Conservation (phyloP, 2,329 filamentous ascomycete genomes). For the Akanthomyces muscarius region DNA sequence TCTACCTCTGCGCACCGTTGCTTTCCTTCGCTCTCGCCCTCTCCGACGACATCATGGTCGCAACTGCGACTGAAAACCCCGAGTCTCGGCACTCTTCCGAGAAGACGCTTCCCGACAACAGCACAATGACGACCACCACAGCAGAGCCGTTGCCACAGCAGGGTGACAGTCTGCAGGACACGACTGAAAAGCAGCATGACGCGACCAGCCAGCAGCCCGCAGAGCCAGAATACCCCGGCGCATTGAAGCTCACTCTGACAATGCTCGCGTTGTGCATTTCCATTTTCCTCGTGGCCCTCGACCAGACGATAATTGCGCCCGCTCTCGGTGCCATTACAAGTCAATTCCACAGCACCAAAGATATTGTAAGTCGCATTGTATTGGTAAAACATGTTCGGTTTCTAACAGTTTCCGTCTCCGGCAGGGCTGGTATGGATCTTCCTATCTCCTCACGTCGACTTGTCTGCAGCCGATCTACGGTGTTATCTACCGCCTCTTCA, state of each 20-base stretch:
- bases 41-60: constrained; percentile 11
- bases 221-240: constrained; percentile 35
- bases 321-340: constrained; percentile 49
- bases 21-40: not conserved
- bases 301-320: constrained; percentile 51
- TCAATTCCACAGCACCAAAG: constrained; percentile 41
- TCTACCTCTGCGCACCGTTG: too few species aligned
- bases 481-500: constrained; percentile 47
- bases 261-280: constrained; percentile 42
- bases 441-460: constrained; percentile 47
- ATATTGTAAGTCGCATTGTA: constrained; percentile 34
- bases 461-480: constrained; percentile 49
- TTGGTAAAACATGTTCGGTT: not conserved
- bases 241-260: constrained; percentile 38
- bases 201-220: constrained; percentile 6
- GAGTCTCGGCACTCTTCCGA: not conserved
- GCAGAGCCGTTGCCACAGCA: not conserved
- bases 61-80: constrained; percentile 14
- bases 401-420: constrained; percentile 17
- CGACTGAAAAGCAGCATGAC: not conserved
- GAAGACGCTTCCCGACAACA: constrained; percentile 12
- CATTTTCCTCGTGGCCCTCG: constrained; percentile 47
- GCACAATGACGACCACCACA: constrained; percentile 9
- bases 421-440: constrained; percentile 47
- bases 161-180: not conserved